phyloP scores from a whole-genome alignment of 2,329 filamentous ascomycete species.

The Hirsutella rhossiliensis region DNA sequence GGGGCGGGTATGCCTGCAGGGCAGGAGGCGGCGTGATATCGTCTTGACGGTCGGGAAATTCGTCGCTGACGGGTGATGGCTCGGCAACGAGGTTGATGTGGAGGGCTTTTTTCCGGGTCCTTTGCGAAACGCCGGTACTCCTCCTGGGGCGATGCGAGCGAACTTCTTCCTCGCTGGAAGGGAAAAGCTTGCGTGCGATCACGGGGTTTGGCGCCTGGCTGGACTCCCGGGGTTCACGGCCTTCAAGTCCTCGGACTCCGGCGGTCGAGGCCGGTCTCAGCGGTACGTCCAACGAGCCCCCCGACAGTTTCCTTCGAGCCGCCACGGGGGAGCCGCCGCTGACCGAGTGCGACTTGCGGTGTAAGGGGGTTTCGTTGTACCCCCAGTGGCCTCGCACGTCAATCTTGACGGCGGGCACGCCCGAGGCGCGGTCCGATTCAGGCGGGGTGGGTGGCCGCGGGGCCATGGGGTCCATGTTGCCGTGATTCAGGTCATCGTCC shows the following conservation, averaged over 20 bases:
- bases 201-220: background rate
- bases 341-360: slow-evolving; percentile 13
- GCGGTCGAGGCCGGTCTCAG: background rate
- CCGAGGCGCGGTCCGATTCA: slow-evolving; percentile 6
- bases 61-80: slow-evolving; percentile 4
- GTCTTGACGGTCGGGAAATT: slow-evolving; percentile 1
- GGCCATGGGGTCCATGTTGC: slow-evolving; percentile 9
- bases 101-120: background rate
- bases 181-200: background rate
- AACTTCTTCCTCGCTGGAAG: background rate
- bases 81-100: background rate
- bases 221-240: background rate
- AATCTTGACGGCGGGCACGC: background rate
- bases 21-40: slow-evolving; percentile 4
- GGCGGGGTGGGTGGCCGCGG: slow-evolving; percentile 18
- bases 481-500: slow-evolving; percentile 9
- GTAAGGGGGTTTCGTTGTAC: slow-evolving; percentile 3
- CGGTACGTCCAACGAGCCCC: slow-evolving; percentile 10
- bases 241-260: background rate
- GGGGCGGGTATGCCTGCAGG: slow-evolving; percentile 2
- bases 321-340: slow-evolving; percentile 4
- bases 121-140: background rate
- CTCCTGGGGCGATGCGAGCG: background rate
- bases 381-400: background rate
- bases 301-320: slow-evolving; percentile 4